Evolutionary conservation across 306 rosid species (phyloP).

Genomic region (Malus orientalis): DNA sequence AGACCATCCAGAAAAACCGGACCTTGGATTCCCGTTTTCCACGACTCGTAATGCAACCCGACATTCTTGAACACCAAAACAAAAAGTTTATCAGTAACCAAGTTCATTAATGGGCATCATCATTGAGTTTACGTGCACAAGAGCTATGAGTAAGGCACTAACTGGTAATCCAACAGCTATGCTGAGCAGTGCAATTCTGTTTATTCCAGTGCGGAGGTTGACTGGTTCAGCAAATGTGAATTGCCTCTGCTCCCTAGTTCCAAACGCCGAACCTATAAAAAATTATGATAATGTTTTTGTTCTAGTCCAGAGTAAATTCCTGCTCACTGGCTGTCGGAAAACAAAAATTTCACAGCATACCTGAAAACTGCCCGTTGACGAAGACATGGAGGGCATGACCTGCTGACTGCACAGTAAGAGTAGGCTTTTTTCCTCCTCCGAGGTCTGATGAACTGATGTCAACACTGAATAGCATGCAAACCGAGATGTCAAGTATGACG

Average conservation of each 20-base stretch:
- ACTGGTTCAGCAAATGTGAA: constrained; percentile 61
- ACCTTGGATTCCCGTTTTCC: constrained; percentile 77
- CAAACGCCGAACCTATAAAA: constrained; percentile 74
- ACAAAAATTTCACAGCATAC: constrained; percentile 20
- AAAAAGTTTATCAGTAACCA: constrained; percentile 2
- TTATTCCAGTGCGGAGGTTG: constrained; percentile 62
- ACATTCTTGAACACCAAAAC: constrained; percentile 45
- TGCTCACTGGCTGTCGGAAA: not conserved
- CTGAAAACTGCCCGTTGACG: constrained; percentile 75
- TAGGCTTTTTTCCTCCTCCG: constrained; percentile 56
- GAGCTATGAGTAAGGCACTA: constrained; percentile 23
- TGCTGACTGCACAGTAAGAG: constrained; percentile 61
- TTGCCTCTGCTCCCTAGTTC: constrained; percentile 58
- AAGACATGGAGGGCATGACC: constrained; percentile 89
- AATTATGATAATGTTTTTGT: not conserved
- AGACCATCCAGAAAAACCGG: constrained; percentile 75
- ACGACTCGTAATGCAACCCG: constrained; percentile 70
- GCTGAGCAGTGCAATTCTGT: constrained; percentile 80
- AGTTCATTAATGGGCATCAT: not conserved
- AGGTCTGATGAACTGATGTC: constrained; percentile 70
- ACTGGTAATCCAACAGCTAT: constrained; percentile 91
- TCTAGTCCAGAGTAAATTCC: not conserved
- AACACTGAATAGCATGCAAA: constrained; percentile 43
- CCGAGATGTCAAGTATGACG: not conserved
- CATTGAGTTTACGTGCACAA: not conserved